A percentile compares a stretch with the other conserved stretches of the same genome.
Evolutionary conservation across 2,329 filamentous ascomycete genomes (phyloP).

Genomic region (Ilyonectria sp.): DNA sequence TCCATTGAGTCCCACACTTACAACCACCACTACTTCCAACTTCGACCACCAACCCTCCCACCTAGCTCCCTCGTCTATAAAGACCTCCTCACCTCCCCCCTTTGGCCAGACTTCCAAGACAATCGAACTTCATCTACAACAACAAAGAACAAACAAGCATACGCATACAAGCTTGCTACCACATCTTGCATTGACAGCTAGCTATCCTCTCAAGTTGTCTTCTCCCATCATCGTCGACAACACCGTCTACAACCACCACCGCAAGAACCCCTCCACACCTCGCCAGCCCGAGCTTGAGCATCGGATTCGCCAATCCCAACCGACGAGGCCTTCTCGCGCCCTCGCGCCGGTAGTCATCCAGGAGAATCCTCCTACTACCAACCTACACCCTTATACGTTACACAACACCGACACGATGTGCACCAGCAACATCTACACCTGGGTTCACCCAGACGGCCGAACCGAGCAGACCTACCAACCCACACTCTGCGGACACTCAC

Average conservation of each 20-base stretch:
- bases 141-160: not conserved
- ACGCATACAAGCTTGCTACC: not conserved
- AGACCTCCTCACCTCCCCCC: conserved; percentile 33
- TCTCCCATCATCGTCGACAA: conserved; percentile 42
- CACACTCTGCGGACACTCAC: conserved; percentile 57
- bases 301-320: conserved; percentile 18
- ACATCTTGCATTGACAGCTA: conserved; percentile 24
- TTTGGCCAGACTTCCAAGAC: conserved; percentile 36
- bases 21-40: conserved; percentile 28
- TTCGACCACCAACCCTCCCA: conserved; percentile 17
- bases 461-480: conserved; percentile 53
- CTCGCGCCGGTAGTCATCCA: conserved; percentile 43
- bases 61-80: conserved; percentile 39
- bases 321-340: conserved; percentile 26
- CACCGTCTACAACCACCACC: conserved; percentile 38
- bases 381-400: conserved; percentile 33
- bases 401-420: conserved; percentile 62
- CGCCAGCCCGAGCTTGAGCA: conserved; percentile 29
- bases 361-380: conserved; percentile 37
- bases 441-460: conserved; percentile 63
- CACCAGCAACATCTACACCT: conserved; percentile 63
- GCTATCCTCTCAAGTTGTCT: conserved; percentile 37
- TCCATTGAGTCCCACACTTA: conserved; percentile 28
- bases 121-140: conserved; percentile 28
- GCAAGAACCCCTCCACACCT: conserved; percentile 32